Percentiles rank a stretch among this genome's conserved stretches.
phyloP scores from a whole-genome alignment of 2,329 filamentous ascomycete genomes.

The Penicillium paneum region DNA sequence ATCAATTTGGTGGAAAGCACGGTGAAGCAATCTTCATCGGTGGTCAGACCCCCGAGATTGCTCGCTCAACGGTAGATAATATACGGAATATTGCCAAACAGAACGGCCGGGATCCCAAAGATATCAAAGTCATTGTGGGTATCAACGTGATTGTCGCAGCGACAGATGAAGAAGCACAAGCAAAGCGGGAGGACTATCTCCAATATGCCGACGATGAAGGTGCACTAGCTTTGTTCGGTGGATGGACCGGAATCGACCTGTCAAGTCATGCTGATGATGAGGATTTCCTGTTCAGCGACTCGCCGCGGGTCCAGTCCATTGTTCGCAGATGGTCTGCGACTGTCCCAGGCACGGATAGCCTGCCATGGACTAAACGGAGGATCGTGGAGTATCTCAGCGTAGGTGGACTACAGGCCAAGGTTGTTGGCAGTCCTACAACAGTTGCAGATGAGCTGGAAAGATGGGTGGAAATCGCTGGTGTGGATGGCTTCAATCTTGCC shows the following conservation, averaged over 20 bases:
- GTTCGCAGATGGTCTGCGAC: conserved; percentile 37
- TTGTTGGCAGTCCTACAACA: conserved; percentile 1
- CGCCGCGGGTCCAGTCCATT: conserved; percentile 29
- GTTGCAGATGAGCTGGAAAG: conserved; percentile 8
- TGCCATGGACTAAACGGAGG: conserved; percentile 30
- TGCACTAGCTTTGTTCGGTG: conserved; percentile 41
- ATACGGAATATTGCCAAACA: conserved; percentile 34
- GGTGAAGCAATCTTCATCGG: conserved; percentile 44
- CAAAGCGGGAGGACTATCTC: conserved; percentile 39
- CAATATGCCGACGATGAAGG: conserved; percentile 42
- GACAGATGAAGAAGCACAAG: conserved; percentile 41
- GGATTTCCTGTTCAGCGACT: conserved; percentile 38
- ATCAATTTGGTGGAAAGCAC: conserved; percentile 40
- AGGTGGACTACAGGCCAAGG: conserved; percentile 6
- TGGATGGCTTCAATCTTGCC: conserved; percentile 25
- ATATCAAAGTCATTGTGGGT: conserved; percentile 25
- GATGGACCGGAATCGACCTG: conserved; percentile 39
- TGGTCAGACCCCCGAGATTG: conserved; percentile 38
- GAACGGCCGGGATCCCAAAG: conserved; percentile 33
- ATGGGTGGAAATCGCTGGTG: conserved; percentile 20
- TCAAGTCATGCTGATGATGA: conserved; percentile 33
- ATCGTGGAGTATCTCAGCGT: conserved; percentile 27
- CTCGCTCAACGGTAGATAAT: conserved; percentile 36
- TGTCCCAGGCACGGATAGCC: conserved; percentile 30
- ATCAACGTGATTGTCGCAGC: conserved; percentile 42